A percentile compares a stretch with the other conserved stretches of the same genome.
These are phyloP conservation scores for Serendipita sp. DNA, from an alignment of 768 basidiomycete species.

Conservation along the genomic window DNA sequence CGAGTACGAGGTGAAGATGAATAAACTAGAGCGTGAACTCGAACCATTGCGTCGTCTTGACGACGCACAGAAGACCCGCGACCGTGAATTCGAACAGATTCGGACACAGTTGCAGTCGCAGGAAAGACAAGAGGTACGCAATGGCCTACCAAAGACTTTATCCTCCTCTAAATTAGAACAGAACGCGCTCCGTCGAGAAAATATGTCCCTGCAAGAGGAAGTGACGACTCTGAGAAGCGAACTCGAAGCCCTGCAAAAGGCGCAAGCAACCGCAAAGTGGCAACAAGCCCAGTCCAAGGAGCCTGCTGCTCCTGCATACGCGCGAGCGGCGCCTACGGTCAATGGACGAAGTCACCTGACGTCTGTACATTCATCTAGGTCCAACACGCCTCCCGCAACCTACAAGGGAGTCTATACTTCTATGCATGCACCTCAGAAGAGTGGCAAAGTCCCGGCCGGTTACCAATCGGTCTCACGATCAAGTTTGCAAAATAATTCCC, in stretches of 20 bases:
- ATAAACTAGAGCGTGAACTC: conserved; percentile 49
- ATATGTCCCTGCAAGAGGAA: not conserved
- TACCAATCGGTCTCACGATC: not conserved
- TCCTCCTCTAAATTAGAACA: not conserved
- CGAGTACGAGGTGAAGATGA: conserved; percentile 69
- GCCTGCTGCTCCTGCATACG: not conserved
- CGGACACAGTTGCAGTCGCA: not conserved
- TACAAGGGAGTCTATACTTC: conserved; percentile 8
- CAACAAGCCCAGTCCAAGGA: not conserved
- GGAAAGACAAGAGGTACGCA: not conserved
- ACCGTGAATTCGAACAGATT: conserved; percentile 52
- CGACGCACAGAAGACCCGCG: conserved; percentile 82
- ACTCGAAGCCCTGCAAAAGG: not conserved
- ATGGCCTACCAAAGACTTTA: not conserved
- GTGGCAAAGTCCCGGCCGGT: not conserved
- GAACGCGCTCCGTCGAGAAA: not conserved
- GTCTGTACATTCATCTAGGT: not conserved
- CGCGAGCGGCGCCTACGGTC: not conserved
- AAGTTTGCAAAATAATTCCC: not conserved
- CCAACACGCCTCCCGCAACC: conserved; percentile 2
- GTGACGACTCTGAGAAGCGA: not conserved
- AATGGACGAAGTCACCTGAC: not conserved
- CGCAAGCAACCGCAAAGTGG: not conserved
- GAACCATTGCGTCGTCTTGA: conserved; percentile 44
- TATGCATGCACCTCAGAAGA: conserved; percentile 5